Conservation (phyloP, 352 stramenopile species). For the Phytophthora sp. region DNA sequence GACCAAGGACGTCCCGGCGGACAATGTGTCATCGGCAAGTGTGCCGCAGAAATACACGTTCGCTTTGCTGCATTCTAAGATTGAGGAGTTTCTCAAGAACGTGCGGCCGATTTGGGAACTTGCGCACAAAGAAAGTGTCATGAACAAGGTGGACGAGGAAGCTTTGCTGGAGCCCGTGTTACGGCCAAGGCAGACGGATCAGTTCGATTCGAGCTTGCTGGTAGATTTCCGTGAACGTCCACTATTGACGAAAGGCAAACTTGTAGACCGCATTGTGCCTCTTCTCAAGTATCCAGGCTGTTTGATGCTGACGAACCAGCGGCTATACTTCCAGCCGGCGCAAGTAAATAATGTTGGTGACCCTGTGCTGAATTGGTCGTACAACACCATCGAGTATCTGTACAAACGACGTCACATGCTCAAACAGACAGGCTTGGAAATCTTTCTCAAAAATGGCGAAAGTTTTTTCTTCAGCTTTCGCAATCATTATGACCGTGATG, state of each 20-base stretch:
- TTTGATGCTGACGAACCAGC: conserved; percentile 92
- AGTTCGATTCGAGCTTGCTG: conserved; percentile 90
- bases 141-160: conserved; percentile 90
- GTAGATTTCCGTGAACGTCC: conserved; percentile 91
- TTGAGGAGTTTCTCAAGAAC: conserved; percentile 80
- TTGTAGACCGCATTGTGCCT: conserved; percentile 90
- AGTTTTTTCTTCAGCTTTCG: conserved; percentile 87
- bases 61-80: conserved; percentile 80
- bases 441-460: conserved; percentile 75
- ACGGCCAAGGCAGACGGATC: conserved; percentile 62
- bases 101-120: conserved; percentile 75
- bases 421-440: conserved; percentile 87
- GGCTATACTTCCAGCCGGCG: conserved; percentile 91
- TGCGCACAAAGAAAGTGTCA: conserved; percentile 62
- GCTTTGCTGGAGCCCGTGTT: conserved; percentile 78
- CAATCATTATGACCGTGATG: conserved; percentile 71
- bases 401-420: conserved; percentile 93
- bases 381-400: conserved; percentile 77
- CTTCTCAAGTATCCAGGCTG: conserved; percentile 92
- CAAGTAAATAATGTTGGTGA: conserved; percentile 94
- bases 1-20: conserved; percentile 13
- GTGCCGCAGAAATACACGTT: conserved; percentile 78
- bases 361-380: conserved; percentile 84
- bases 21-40: background rate
- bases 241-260: conserved; percentile 70